Base-by-base conservation (phyloP, 2,329 filamentous ascomycete genomes). In the Fonsecaea erecta region DNA sequence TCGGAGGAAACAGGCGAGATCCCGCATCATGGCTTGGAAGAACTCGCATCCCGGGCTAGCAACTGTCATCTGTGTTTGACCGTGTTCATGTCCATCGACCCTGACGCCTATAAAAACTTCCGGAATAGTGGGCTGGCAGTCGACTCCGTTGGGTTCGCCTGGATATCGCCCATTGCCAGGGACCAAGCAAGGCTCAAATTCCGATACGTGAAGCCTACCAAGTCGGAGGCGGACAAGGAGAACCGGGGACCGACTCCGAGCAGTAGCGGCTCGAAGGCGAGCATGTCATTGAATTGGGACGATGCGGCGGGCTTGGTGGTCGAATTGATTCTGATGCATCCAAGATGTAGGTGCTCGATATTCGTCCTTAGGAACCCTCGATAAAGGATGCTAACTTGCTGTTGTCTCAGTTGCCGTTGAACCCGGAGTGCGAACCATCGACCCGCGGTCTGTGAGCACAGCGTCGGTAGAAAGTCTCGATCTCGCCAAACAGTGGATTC, bases 251-350 rank as follows among this genome's bases (percentile, higher is more conserved):
- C 62, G 14, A 64, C 62, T 26, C 62, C 60, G 28, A 65, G 55
- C 46, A 60, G 46, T 59, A 61, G 28, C 57, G 65, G 62, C 32
- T 61, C 56, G 9, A 64, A 64, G 34, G 60, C 51, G 58, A 70
- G 65, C 58, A 52, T 62, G 28, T 21, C 35, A 21, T 32, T 48
- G 53, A 28, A 37, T 21, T 61, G 54, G 67, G 62, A 21, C 53
- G 66, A 60, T n/a, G 52, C 43, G 18, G 30, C 48, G 12, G 55
- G 52, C 28, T 34, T 71, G 48, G 60, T 63, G 37, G 69, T 71
- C 5, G 70, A 72, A 48, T 65, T 72, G 48, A 72, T 72, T 32
- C 55, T 72, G 57, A 71, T 72, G 70, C 66, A 71, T 58, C 69
- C 69, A 12, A 64, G 68, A 59, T 70, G 69, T 71, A 62, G 67